These are phyloP conservation scores for Saussurea involucrata DNA, from an alignment of 129 eudicot species.

Conservation along the genomic window DNA sequence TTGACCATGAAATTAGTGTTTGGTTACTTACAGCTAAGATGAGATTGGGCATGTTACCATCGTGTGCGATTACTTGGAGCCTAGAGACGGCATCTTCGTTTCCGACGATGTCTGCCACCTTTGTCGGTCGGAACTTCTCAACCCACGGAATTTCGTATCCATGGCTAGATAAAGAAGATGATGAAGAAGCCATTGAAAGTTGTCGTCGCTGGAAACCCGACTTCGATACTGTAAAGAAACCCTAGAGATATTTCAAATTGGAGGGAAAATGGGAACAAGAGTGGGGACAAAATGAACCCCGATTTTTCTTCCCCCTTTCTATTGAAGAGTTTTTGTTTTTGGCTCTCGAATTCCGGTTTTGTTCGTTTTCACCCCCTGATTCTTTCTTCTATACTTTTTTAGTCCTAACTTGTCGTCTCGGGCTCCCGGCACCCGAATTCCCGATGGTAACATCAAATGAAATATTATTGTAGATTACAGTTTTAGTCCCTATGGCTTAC, in stretches of 20 bases:
- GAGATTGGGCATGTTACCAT: constrained; percentile 98
- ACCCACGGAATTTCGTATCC: constrained; percentile 96
- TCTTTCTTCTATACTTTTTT: not conserved
- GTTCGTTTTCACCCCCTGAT: not conserved
- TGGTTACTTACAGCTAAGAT: constrained; percentile 56
- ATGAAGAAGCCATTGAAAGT: constrained; percentile 50
- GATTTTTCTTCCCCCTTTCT: not conserved
- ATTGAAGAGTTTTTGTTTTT: not conserved
- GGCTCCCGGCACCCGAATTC: too few species aligned
- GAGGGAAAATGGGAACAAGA: constrained; percentile 31
- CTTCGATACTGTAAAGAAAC: constrained; percentile 5
- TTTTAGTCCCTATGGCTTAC: too few species aligned
- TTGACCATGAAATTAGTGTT: not conserved
- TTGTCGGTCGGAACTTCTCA: constrained; percentile 88
- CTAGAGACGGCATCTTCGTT: constrained; percentile 90
- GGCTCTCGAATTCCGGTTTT: not conserved
- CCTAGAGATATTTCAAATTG: constrained; percentile 29
- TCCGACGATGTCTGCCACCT: constrained; percentile 87
- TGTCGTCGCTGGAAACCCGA: not conserved
- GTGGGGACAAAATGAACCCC: not conserved
- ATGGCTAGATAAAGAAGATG: constrained; percentile 31
- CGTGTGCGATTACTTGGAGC: constrained; percentile 92
- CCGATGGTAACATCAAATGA: too few species aligned
- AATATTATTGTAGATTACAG: too few species aligned
- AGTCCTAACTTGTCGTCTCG: too few species aligned